Percentiles rank a stretch among this genome's conserved stretches.
Conservation (phyloP, 805 yeast species). For the Wickerhamomyces chambardii region DNA sequence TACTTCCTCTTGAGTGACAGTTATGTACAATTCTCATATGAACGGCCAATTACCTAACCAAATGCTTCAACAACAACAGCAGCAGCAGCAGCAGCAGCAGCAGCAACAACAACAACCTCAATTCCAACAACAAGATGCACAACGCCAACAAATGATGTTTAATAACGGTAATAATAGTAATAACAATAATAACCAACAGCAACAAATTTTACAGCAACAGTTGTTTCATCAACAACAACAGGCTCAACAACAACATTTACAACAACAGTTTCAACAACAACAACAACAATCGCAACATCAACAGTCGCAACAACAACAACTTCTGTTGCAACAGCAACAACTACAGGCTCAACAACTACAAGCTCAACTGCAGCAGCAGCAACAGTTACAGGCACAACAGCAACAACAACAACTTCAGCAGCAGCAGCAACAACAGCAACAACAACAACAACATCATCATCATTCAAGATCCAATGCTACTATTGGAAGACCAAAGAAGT, state of each 20-base stretch:
- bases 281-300: constrained; percentile 15
- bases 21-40: too few relatives aligned
- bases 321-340: constrained; percentile 8
- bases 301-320: constrained; percentile 11
- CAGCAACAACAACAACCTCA: constrained; percentile 7
- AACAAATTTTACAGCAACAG: constrained; percentile 1
- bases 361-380: constrained; percentile 12
- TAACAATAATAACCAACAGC: constrained; percentile 1
- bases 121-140: neutral
- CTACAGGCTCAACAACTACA: constrained; percentile 12
- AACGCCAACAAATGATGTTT: constrained; percentile 3
- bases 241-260: constrained; percentile 3
- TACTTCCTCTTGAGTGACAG: too few relatives aligned
- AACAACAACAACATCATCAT: too few relatives aligned
- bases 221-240: constrained; percentile 4
- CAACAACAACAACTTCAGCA: too few relatives aligned
- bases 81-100: constrained; percentile 13
- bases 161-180: too few relatives aligned
- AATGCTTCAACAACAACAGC: constrained; percentile 5
- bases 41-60: constrained; percentile 8
- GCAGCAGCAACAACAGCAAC: too few relatives aligned
- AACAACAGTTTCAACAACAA: constrained; percentile 1
- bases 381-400: constrained; percentile 4
- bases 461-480: too few relatives aligned
- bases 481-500: too few relatives aligned